Percentiles rank a stretch among this genome's conserved stretches.
phyloP scores from a whole-genome alignment of 2,329 filamentous ascomycete genomes.

The Cordyceps cateniannulata region DNA sequence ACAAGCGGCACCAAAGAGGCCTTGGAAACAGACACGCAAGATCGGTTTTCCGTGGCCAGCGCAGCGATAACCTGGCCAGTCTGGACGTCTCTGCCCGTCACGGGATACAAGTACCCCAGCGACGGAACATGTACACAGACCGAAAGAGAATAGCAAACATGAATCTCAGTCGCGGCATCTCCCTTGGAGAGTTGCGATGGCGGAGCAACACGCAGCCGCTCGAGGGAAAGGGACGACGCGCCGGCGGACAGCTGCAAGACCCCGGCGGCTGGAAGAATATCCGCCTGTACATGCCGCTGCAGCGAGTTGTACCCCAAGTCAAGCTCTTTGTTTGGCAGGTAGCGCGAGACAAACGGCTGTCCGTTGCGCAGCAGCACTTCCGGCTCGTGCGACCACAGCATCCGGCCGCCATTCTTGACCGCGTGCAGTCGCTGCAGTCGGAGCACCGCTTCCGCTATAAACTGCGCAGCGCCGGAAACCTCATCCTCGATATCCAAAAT shows the following conservation, averaged over 20 bases:
- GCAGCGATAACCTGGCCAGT: background rate
- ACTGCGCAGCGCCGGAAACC: background rate
- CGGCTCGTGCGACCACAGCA: background rate
- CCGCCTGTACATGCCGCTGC: background rate
- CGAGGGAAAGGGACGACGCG: background rate
- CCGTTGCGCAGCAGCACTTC: background rate
- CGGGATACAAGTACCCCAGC: background rate
- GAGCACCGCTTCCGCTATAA: background rate
- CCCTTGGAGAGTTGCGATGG: background rate
- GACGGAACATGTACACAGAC: background rate
- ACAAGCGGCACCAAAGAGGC: background rate
- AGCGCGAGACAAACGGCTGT: background rate
- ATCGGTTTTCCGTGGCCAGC: background rate
- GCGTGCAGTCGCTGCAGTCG: background rate
- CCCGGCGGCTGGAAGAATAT: background rate
- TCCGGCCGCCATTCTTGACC: background rate
- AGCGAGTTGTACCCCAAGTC: slow-evolving; percentile 11
- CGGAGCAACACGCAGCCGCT: background rate
- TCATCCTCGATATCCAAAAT: background rate
- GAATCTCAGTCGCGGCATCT: background rate
- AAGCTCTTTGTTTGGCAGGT: background rate
- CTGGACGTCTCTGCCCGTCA: background rate
- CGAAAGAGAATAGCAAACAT: background rate
- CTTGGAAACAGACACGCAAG: background rate
- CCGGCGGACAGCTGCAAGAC: background rate